Evolutionary conservation across 139 green algal genomes (phyloP).

Genomic region (Dunaliella primolecta): DNA sequence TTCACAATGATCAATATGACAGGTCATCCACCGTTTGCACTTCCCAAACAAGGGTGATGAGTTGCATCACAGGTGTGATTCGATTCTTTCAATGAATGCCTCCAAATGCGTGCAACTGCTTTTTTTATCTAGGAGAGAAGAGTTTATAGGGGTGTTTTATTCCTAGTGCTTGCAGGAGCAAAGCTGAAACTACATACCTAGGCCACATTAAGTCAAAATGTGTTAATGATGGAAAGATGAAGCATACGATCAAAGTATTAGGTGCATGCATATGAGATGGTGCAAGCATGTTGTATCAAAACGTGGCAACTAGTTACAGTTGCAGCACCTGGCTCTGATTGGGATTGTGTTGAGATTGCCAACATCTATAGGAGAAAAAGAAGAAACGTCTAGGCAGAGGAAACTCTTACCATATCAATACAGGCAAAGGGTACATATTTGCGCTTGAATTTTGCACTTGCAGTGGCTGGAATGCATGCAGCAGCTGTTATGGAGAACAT

Average conservation of each 20-base stretch:
- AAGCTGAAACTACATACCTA: neutral
- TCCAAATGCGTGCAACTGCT: neutral
- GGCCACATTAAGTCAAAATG: neutral
- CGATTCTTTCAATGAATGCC: slow-evolving; percentile 26
- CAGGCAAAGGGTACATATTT: no score
- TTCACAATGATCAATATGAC: no score
- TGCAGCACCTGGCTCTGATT: no score
- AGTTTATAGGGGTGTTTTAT: neutral
- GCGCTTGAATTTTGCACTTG: no score
- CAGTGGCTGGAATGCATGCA: slow-evolving; percentile 79
- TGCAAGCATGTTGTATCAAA: no score
- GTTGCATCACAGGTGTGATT: slow-evolving; percentile 73
- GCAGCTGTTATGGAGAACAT: slow-evolving; percentile 59
- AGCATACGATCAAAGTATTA: no score
- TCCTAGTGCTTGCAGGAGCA: neutral
- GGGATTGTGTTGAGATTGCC: no score
- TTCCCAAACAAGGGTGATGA: slow-evolving; percentile 73
- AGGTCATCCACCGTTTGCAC: slow-evolving; percentile 60
- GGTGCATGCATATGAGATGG: no score
- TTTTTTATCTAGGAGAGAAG: neutral
- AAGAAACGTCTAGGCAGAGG: no score
- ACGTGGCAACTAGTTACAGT: no score
- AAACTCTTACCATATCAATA: no score
- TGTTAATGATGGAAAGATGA: neutral
- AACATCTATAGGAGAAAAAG: no score